A percentile compares a stretch with the other conserved stretches of the same genome.
These are phyloP conservation scores for Neurospora pannonica DNA, from an alignment of 495 filamentous ascomycete species.

Conservation along the genomic window DNA sequence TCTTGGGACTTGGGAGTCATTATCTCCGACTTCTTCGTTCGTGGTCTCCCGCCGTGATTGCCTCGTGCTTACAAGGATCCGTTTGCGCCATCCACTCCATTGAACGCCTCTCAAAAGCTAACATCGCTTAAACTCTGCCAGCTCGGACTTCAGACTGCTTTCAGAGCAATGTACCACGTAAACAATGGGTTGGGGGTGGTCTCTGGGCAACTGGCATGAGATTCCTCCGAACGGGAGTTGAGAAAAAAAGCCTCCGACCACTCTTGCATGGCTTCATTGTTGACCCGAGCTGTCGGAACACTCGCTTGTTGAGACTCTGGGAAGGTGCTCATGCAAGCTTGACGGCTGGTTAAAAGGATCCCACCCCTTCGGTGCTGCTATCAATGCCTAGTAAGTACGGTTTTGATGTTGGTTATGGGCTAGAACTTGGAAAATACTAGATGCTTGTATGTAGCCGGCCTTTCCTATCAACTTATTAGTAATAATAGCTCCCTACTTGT, in stretches of 20 bases:
- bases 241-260: not conserved
- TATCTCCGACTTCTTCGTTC: not conserved
- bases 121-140: not conserved
- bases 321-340: too few relatives aligned
- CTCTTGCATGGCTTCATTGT: too few relatives aligned
- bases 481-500: too few relatives aligned
- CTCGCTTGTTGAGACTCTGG: too few relatives aligned
- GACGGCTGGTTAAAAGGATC: too few relatives aligned
- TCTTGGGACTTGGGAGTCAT: not conserved
- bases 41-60: not conserved
- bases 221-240: not conserved
- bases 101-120: not conserved
- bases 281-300: not conserved
- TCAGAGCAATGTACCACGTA: not conserved
- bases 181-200: not conserved
- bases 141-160: not conserved
- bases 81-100: slow-evolving; percentile 12
- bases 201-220: not conserved
- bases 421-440: too few relatives aligned
- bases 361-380: too few relatives aligned
- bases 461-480: too few relatives aligned
- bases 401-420: too few relatives aligned
- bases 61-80: slow-evolving; percentile 17
- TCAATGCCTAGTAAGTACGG: too few relatives aligned
- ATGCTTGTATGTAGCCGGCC: too few relatives aligned